Base-by-base conservation (phyloP, 306 rosid species). In the Castanea crenata region DNA sequence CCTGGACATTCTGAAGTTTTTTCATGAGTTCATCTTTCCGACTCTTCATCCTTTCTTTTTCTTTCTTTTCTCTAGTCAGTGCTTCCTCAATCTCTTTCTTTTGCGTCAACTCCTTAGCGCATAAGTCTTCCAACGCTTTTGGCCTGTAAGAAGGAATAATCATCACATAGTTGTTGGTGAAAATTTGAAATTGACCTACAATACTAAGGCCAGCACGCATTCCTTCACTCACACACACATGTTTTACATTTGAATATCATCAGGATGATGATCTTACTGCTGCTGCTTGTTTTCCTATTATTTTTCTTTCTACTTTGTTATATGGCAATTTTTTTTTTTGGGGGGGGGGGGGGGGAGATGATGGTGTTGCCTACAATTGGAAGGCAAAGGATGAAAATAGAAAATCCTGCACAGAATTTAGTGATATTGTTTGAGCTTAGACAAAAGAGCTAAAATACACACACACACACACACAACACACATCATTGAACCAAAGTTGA, bases 41-140 rank as follows among this genome's bases (percentile, higher is more conserved):
- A 72, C 76, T 84, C 81, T 81, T 89, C 78, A 81, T 79, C 70
- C 78, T 76, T 55, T 84, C 90, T 54, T 88, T 74, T 79, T 91
- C 92, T 81, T 83, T 80, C 77, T 83, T 91, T 59, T 80, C 87
- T 78, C 76, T 79, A 59, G 73, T 82, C 68, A 86, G 83, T 25
- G 72, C 70, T 76, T 89, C 96, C 88, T 83, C 94, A 77, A 87
- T 57, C 78, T 90, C 91, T 76, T 85, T 87, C 75, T 80, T 88
- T 80, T 83, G 83, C 68, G 69, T 84, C 61, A 81, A 80, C 90
- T 91, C 98, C 85, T 79, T 81, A 34, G 85, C 84, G 68, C 78
- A 73, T 55, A 46, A 69, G 83, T 83, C 84, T 84, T 86, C 90
- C 75, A 88, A 85, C 75, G 89, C 79, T 74, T 74, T 88, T 85